These are phyloP conservation scores for Lepidium africanum DNA, from an alignment of 345 rosid genomes.

Conservation along the genomic window DNA sequence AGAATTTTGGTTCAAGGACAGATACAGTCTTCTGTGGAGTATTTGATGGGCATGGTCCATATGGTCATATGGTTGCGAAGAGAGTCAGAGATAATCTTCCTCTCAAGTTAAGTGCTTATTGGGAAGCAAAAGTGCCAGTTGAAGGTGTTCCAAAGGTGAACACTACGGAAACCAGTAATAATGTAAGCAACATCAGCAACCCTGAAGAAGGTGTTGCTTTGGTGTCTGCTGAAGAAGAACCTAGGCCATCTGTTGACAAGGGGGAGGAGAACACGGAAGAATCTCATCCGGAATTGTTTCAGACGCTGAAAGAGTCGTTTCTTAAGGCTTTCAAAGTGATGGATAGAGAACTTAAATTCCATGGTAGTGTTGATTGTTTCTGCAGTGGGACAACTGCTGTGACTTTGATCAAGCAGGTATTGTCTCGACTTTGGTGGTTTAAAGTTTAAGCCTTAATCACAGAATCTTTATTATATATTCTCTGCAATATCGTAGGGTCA, in stretches of 20 bases:
- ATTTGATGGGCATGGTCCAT: slow-evolving; percentile 99
- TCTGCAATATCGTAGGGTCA: slow-evolving; percentile 47
- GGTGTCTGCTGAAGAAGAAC: slow-evolving; percentile 59
- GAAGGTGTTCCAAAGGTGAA: slow-evolving; percentile 46
- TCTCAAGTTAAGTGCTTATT: slow-evolving; percentile 60
- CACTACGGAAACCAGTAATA: slow-evolving; percentile 35
- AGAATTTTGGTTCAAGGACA: slow-evolving; percentile 79
- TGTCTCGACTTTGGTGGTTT: neutral
- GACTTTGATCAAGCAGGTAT: slow-evolving; percentile 86
- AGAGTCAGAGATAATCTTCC: slow-evolving; percentile 95
- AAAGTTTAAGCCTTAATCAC: neutral
- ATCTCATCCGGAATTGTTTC: slow-evolving; percentile 42
- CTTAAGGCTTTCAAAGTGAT: slow-evolving; percentile 85
- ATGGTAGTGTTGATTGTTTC: slow-evolving; percentile 67
- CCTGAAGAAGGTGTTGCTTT: slow-evolving; percentile 43
- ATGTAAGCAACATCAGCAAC: slow-evolving; percentile 40
- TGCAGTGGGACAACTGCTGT: slow-evolving; percentile 99
- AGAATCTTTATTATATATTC: neutral
- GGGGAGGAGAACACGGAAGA: slow-evolving; percentile 40
- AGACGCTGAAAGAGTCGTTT: slow-evolving; percentile 68
- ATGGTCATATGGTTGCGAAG: slow-evolving; percentile 95
- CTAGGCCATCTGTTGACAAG: slow-evolving; percentile 42
- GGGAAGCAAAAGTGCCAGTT: slow-evolving; percentile 59
- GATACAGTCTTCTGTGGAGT: slow-evolving; percentile 94
- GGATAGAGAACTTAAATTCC: slow-evolving; percentile 88